Percentiles rank a stretch among this genome's conserved stretches.
phyloP scores from a whole-genome alignment of 2,329 filamentous ascomycete genomes.

The Exophiala sp. region DNA sequence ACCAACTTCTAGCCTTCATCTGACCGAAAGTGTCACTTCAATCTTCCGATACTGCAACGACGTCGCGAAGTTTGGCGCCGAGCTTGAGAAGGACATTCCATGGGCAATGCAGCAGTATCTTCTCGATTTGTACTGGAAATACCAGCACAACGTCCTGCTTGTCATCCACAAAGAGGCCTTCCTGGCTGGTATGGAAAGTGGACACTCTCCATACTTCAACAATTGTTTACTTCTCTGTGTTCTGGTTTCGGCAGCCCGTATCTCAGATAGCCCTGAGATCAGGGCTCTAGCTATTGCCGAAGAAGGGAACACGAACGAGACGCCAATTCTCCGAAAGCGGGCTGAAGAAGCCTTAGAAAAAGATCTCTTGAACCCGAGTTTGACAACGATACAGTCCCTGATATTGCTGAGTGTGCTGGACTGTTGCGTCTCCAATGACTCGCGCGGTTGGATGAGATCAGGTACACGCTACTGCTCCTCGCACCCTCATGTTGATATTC shows the following conservation, averaged over 20 bases:
- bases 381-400: conserved; percentile 11
- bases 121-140: conserved; percentile 14
- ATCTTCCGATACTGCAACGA: conserved; percentile 11
- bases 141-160: conserved; percentile 9
- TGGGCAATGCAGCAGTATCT: conserved; percentile 14
- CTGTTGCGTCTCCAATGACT: conserved; percentile 11
- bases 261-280: conserved; percentile 8
- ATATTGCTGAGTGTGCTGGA: conserved; percentile 11
- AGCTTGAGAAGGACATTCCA: conserved; percentile 10
- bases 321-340: neutral
- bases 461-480: neutral
- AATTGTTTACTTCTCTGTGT: conserved; percentile 15
- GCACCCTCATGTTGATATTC: too few species aligned
- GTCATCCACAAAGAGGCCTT: conserved; percentile 18
- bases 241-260: conserved; percentile 8
- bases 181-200: conserved; percentile 8
- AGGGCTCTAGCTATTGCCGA: neutral
- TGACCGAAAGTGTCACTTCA: conserved; percentile 7
- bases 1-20: conserved; percentile 10
- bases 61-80: conserved; percentile 3
- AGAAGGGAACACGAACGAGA: conserved; percentile 2
- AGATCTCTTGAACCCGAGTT: conserved; percentile 5
- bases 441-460: conserved; percentile 12
- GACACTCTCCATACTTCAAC: conserved; percentile 9
- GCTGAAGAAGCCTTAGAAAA: conserved; percentile 11